phyloP scores from a whole-genome alignment of 371 early-diverging fungal species.

The Chytridiales sp. region DNA sequence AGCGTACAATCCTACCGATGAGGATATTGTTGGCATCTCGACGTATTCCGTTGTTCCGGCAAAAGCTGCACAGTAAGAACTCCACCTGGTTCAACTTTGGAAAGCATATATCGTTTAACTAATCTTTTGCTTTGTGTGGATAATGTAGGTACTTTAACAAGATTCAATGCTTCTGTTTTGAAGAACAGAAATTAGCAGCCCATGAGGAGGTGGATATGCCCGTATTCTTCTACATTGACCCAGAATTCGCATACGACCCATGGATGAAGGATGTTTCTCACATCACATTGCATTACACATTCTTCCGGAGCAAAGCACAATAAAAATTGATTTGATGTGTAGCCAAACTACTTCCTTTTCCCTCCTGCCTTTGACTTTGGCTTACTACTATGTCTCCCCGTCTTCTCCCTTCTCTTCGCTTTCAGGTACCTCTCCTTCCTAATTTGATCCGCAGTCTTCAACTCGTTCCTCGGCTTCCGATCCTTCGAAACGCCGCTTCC shows the following conservation, averaged over 20 bases:
- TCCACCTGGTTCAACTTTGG: no score
- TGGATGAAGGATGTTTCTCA: slow-evolving; percentile 91
- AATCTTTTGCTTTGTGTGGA: no score
- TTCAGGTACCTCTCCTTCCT: slow-evolving; percentile 76
- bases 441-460: slow-evolving; percentile 81
- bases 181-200: slow-evolving; percentile 90
- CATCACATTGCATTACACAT: slow-evolving; percentile 92
- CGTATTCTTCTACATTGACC: slow-evolving; percentile 98
- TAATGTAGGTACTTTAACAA: slow-evolving; percentile 82
- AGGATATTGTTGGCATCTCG: slow-evolving; percentile 94
- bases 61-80: slow-evolving; percentile 70
- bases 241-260: slow-evolving; percentile 94
- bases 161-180: slow-evolving; percentile 99
- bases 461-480: slow-evolving; percentile 64
- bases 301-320: slow-evolving; percentile 42
- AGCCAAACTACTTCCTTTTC: slow-evolving; percentile 1
- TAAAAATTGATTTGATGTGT: slow-evolving; percentile 7
- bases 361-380: background rate
- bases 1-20: slow-evolving; percentile 87
- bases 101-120: no score
- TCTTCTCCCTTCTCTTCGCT: slow-evolving; percentile 71
- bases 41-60: slow-evolving; percentile 96
- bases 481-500: slow-evolving; percentile 29
- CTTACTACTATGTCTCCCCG: slow-evolving; percentile 37
- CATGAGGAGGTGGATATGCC: slow-evolving; percentile 98